Base-by-base conservation (phyloP, 345 rosid genomes). In the Euphorbia peplus region DNA sequence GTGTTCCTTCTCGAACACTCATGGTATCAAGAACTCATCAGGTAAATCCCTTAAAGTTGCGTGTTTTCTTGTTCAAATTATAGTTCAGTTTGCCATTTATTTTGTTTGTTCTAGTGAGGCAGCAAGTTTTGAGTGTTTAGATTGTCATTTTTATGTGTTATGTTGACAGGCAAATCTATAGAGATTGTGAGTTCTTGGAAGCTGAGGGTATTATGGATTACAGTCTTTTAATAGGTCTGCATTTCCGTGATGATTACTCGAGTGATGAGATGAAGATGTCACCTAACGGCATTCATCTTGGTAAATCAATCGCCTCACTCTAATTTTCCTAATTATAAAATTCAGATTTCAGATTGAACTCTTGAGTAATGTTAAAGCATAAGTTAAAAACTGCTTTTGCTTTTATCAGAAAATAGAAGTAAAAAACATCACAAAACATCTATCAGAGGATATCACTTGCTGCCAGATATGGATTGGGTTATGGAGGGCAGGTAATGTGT, bases 181-280 rank as follows among this genome's bases (percentile, higher is more conserved):
- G 84, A 29, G 93, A 88, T 35, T 85, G 93, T 37, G 93, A 86
- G 76, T 86, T 88, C 67, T 81, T 88, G 48, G 90, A 88, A 76
- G 80, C 82, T 52, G 93, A 88, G 73, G 80, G 76, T 66, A 87
- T 87, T 59, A 87, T 87, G 89, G 92, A 87, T 68, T 87, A 85
- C 22, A 86, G 93, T 80, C 90, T 88, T 53, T 74, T 88, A 66
- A 72, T 88, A 59, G 93, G 93, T 75, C 79, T 88, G 50, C 93
- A 88, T 75, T 88, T 85, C 53, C 82, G 73, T 26, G 77, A 88
- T 60, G 83, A 37, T 82, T 72, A 68, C 66, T 76, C 75, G 0
- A 64, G 72, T 64, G 79, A 75, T 47, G 70, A 72, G 59, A 61
- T 57, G 63, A 75, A 69, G 61, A 67, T 13, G 75, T 76, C 78